phyloP scores from a whole-genome alignment of 2,329 filamentous ascomycete species.

The Xylariaceae sp. region DNA sequence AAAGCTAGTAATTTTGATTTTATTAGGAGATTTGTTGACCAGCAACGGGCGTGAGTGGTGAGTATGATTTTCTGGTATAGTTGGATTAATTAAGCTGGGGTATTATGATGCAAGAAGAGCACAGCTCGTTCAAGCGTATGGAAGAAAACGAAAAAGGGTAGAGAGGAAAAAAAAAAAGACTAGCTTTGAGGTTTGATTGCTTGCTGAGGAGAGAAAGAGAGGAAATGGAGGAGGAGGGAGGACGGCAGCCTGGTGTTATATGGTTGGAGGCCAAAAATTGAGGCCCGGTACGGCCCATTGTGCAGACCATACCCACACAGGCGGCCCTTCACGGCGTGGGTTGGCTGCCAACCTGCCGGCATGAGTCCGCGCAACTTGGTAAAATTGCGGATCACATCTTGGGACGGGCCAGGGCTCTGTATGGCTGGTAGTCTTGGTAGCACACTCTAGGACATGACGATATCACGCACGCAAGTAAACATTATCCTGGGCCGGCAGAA shows the following conservation, averaged over 20 bases:
- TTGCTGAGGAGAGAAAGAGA: constrained; percentile 62
- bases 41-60: constrained; percentile 35
- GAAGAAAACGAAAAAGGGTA: constrained; percentile 48
- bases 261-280: constrained; percentile 28
- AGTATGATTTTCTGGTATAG: constrained; percentile 31
- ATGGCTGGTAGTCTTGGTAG: constrained; percentile 21
- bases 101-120: constrained; percentile 42
- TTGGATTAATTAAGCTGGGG: constrained; percentile 17
- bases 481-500: constrained; percentile 17
- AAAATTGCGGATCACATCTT: constrained; percentile 15
- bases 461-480: constrained; percentile 18
- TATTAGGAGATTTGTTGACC: constrained; percentile 44
- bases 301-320: constrained; percentile 13
- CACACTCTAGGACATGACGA: too few relatives aligned
- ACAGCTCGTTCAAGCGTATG: constrained; percentile 47
- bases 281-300: constrained; percentile 25
- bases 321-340: constrained; percentile 1
- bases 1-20: constrained; percentile 44
- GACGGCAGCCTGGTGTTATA: constrained; percentile 38
- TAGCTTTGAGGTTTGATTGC: constrained; percentile 51
- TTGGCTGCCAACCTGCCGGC: too few relatives aligned
- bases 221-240: constrained; percentile 35
- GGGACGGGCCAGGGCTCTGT: constrained; percentile 15
- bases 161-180: constrained; percentile 45
- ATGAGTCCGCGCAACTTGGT: neutral